Evolutionary conservation across 495 filamentous ascomycete genomes (phyloP).

Genomic region (Podospora comata): DNA sequence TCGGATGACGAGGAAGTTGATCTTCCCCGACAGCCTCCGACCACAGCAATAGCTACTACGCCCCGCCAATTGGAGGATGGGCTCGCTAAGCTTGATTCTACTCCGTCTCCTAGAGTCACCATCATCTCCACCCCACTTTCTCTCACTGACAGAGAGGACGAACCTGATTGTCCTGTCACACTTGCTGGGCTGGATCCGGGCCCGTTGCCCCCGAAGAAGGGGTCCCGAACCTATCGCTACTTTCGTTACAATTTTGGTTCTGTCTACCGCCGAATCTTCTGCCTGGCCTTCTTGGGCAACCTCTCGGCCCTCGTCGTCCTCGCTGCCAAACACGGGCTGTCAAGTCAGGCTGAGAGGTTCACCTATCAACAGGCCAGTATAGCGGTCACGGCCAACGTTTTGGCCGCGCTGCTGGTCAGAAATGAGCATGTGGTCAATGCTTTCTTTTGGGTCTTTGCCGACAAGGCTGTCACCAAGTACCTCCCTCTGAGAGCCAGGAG

Average conservation of each 20-base stretch:
- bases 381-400: conserved; percentile 48
- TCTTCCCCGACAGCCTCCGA: not conserved
- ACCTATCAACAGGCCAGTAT: conserved; percentile 30
- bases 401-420: conserved; percentile 56
- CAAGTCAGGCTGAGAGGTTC: conserved; percentile 10
- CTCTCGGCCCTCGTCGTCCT: conserved; percentile 26
- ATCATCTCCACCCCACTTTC: not conserved
- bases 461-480: conserved; percentile 45
- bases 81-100: not conserved
- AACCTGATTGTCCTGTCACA: conserved; percentile 12
- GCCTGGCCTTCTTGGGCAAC: conserved; percentile 34
- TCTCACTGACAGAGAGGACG: conserved; percentile 6
- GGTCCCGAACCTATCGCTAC: conserved; percentile 31
- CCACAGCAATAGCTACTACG: not conserved
- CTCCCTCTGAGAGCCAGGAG: conserved; percentile 62
- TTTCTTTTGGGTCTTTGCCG: conserved; percentile 59
- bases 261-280: conserved; percentile 39
- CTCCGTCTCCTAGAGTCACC: conserved; percentile 3
- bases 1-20: not conserved
- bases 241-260: conserved; percentile 37
- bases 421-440: conserved; percentile 74
- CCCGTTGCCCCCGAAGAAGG: conserved; percentile 32
- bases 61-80: conserved; percentile 1
- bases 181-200: conserved; percentile 18
- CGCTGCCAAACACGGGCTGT: conserved; percentile 7